Base-by-base conservation (phyloP, 371 early-diverging fungal species). In the Rhizopus delemar region DNA sequence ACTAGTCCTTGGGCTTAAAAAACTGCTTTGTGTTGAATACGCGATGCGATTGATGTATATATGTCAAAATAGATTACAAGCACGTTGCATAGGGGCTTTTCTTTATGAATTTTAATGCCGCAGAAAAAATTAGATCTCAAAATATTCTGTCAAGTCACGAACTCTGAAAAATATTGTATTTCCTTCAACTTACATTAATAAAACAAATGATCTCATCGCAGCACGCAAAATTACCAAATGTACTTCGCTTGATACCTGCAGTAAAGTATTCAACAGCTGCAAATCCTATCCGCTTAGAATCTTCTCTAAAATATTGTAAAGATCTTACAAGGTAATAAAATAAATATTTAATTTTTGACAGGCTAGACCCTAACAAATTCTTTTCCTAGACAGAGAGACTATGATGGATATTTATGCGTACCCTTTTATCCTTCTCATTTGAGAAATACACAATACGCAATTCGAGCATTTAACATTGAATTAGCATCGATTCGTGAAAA, bases 401-500 rank as follows among this genome's bases (percentile, higher is more conserved):
- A 90, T 59, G 92, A 93, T 50, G 79, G 78, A 35, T 95, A 90
- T 66, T 75, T 93, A 15, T 75, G 83, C 22, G 78, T 90, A 15
- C 76, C 91, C n/a, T 92, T 95, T 60, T 82, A 83, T 49, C 92
- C 94, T 11, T 38, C 68, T 1, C 62, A 70, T 4, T 62, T 84
- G n/a, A 86, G 90, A 34, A 69, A 82, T 38, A 74, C 86, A 7
- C 80, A 82, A 39, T 91, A 86, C 77, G 94, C 91, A 0, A 65
- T 97, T 31, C 80, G 93, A 33, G 95, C 96, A 1, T 89, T 97
- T 73, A 93, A 94, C 67, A 78, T 92, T 38, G 97, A 97, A 69
- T 72, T 92, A 22, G 91, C 94, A 6, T 79, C 78, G 56, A 82
- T 94, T 58, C 84, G 91, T 33, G 92, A 93, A 36, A 78, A 68